Evolutionary conservation across 2,329 filamentous ascomycete genomes (phyloP), one percentile per base, ranked within the genome.

Genomic region (Penicillium sp.): DNA sequence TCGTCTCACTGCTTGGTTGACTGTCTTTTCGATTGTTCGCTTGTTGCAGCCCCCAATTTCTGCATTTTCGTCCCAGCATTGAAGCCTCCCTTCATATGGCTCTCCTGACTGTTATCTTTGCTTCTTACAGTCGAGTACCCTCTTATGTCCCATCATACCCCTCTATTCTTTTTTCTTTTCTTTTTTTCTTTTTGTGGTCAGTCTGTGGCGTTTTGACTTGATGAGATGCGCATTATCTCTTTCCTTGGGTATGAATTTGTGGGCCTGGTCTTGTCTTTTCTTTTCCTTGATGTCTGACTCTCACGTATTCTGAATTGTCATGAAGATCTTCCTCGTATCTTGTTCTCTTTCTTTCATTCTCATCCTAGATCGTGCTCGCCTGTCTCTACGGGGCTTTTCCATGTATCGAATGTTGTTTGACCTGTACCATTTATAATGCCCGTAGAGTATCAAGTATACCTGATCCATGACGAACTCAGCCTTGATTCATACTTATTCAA

Each of bases 91-190:
- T 27, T 14, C 4, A 36, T 13, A 51, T 45, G 47, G 51, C 39
- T 53, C 44, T 57, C 44, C 45, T 50, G 56, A 57, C 54, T 41
- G 42, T 41, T 56, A 18, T 56, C 38, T 23, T 34, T 41, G 14
- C 51, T 47, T 54, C 51, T 52, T 47, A 53, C 44, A 51, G 34
- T 58, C 56, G 47, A 56, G 35, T 46, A 44, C 34, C 27, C 42
- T 60, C 45, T 61, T 40, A 62, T 42, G 50, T 51, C 52, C 54
- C 56, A 59, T 65, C 61, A 64, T 63, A 63, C 62, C 57, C 56
- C 47, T 47, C 49, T 44, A 41, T 40, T 23, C 23, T 39, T 34
- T 35, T 41, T 13, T 41, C 36, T 42, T 46, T 51, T 51, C n/a
- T n/a, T 39, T 34, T 35, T 41, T 13, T 41, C 36, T 42, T 46